Base-by-base conservation (phyloP, 2,329 filamentous ascomycete species). In the Phoma sp. region DNA sequence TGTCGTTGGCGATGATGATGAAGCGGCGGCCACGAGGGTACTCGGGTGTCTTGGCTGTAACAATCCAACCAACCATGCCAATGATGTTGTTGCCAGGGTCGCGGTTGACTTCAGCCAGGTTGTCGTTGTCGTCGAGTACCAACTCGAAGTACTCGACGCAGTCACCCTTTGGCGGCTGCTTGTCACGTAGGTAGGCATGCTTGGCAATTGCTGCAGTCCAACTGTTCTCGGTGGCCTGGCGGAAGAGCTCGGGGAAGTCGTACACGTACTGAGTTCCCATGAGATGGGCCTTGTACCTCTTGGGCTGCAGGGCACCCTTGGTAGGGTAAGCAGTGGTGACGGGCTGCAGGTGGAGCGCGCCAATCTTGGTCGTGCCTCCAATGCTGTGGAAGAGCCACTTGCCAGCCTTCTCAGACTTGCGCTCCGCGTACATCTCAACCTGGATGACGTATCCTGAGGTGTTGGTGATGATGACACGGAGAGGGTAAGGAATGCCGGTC, bases 201-300 rank as follows among this genome's bases (percentile, higher is more conserved):
- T 88, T 88, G 75, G 88, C 86, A 62, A 90, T 84, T 52, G 88
- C 87, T 76, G 88, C 88, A 72, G 82, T 80, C 95, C 95, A 99
- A 78, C 86, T 90, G 83, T 97, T 97, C 81, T 97, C 92, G 74
- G 96, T 92, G 39, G 95, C 92, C 79, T 98, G 95, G 73, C 95
- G 88, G 90, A 99, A 99, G 43, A 99, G 88, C 84, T 99, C 95
- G 27, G 95, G 95, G 89, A 99, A 99, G 78, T 99, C 95, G 76
- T 99, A 99, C 50, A 98, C 95, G 75, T 97, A 99, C 79, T 99
- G 95, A 25, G 95, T 99, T 62, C 95, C 95, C 93, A 99, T 97
- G 60, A 98, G 82, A 76, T 99, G 95, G 65, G 95, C 95, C 88
- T 96, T 97, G 88, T 99, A 98, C 69, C 95, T 88, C 88, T 98